Evolutionary conservation across 2,329 filamentous ascomycete genomes (phyloP).

Genomic region (Diaporthe ilicicola): DNA sequence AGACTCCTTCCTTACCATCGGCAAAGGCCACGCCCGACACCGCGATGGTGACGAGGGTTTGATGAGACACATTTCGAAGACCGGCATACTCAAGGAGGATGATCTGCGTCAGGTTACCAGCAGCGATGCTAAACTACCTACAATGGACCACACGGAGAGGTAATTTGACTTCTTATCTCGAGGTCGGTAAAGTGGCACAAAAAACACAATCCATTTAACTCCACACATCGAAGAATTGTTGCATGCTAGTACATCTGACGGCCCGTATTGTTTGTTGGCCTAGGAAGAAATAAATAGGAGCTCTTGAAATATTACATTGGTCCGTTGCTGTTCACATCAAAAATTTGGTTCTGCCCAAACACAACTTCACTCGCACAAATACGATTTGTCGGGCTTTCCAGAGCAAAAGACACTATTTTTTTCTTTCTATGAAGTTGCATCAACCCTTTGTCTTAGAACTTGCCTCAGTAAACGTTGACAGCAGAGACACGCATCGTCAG

Average conservation of each 20-base stretch:
- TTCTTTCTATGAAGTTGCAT: not conserved
- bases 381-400: not conserved
- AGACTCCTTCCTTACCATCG: slow-evolving; percentile 61
- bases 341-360: not conserved
- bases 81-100: slow-evolving; percentile 42
- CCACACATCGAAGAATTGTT: too few species aligned
- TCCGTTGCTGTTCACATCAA: not conserved
- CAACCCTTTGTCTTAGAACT: not conserved
- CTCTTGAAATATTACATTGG: not conserved
- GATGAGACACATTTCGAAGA: slow-evolving; percentile 49
- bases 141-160: slow-evolving; percentile 1
- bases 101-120: slow-evolving; percentile 22
- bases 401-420: not conserved
- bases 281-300: not conserved
- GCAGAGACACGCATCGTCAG: not conserved
- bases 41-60: slow-evolving; percentile 61
- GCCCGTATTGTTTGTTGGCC: too few species aligned
- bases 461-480: not conserved
- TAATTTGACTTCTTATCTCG: not conserved
- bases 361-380: not conserved
- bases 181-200: too few species aligned
- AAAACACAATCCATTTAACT: not conserved
- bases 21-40: slow-evolving; percentile 57
- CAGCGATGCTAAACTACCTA: slow-evolving; percentile 12
- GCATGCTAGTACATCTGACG: too few species aligned